phyloP scores from a whole-genome alignment of 371 early-diverging fungal genomes.

The Lichtheimia corymbifera region DNA sequence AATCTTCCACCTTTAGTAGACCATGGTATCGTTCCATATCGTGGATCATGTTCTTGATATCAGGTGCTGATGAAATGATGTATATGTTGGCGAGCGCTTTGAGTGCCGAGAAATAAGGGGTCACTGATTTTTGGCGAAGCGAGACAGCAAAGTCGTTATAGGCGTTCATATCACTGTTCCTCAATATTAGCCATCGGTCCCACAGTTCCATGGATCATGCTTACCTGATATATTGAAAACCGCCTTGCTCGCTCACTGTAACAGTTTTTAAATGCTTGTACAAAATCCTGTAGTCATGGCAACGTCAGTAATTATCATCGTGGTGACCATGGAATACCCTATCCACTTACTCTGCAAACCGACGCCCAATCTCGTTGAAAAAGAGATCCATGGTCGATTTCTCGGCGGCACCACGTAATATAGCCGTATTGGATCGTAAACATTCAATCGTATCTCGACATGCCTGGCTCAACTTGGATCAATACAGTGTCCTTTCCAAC shows the following conservation, averaged over 20 bases:
- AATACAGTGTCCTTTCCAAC: not conserved
- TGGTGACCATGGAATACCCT: not conserved
- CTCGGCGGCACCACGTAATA: conserved; percentile 78
- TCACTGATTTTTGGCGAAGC: conserved; percentile 70
- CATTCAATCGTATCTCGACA: conserved; percentile 76
- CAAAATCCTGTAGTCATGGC: conserved; percentile 46
- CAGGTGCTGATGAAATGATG: conserved; percentile 80
- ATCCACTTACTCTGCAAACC: conserved; percentile 75
- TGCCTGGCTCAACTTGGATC: conserved; percentile 29
- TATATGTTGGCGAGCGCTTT: conserved; percentile 93
- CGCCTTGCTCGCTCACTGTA: conserved; percentile 79
- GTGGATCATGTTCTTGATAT: conserved; percentile 83
- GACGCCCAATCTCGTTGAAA: conserved; percentile 82
- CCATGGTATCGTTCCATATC: conserved; percentile 86
- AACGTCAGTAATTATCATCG: not conserved
- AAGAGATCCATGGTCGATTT: conserved; percentile 89
- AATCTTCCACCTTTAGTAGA: conserved; percentile 83
- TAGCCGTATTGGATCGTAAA: conserved; percentile 73
- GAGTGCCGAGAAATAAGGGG: conserved; percentile 82
- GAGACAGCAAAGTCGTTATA: conserved; percentile 67
- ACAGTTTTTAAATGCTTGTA: conserved; percentile 80
- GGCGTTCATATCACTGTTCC: conserved; percentile 81
- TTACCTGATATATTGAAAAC: conserved; percentile 77
- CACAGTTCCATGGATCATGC: not conserved
- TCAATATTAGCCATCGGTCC: not conserved